Evolutionary conservation across 306 rosid genomes (phyloP).

Genomic region (Dalbergia cultrata): DNA sequence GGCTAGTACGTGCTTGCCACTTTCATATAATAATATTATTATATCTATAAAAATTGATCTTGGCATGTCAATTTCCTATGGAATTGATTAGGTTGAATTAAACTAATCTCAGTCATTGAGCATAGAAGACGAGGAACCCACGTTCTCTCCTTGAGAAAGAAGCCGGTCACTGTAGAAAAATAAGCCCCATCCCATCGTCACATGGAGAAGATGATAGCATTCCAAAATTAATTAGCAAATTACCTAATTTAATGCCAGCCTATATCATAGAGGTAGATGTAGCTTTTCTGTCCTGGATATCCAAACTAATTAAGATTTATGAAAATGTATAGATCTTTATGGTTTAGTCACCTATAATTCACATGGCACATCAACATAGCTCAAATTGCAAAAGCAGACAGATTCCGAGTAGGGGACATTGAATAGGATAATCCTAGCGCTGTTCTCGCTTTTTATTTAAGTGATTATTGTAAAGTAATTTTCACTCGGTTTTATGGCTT

Average conservation of each 20-base stretch:
- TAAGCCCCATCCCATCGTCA: constrained; percentile 15
- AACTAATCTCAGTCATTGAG: neutral
- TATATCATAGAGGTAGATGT: neutral
- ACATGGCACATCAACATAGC: neutral
- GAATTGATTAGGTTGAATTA: neutral
- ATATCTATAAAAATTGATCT: neutral
- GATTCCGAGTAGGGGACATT: neutral
- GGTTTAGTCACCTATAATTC: neutral
- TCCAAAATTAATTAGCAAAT: neutral
- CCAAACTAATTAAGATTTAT: neutral
- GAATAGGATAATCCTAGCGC: neutral
- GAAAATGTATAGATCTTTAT: neutral
- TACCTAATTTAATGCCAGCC: neutral
- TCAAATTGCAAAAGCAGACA: neutral
- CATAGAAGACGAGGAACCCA: constrained; percentile 32
- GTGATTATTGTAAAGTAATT: neutral
- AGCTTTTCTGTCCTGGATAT: neutral
- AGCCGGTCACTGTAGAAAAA: constrained; percentile 1
- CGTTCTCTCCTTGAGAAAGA: constrained; percentile 32
- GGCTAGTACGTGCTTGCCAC: constrained; percentile 12
- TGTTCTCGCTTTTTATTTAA: neutral
- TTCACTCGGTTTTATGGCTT: neutral
- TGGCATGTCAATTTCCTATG: constrained; percentile 25
- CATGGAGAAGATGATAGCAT: neutral
- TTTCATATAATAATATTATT: constrained; percentile 19